Conservation (phyloP, 2,329 filamentous ascomycete genomes). For the Verticillium isaacii region DNA sequence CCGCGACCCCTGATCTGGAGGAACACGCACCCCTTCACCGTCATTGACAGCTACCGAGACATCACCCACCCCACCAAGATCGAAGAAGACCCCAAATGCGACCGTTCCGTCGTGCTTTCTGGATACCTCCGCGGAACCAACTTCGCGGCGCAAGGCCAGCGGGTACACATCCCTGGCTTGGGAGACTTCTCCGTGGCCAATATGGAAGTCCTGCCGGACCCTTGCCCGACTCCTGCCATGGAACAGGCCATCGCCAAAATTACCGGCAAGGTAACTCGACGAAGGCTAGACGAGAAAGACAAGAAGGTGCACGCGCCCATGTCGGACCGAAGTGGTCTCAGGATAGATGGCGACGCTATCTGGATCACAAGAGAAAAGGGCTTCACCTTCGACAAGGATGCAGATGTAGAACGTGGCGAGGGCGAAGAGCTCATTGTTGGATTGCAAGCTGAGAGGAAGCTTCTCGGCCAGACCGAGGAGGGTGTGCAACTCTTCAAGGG, state of each 20-base stretch:
- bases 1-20: conserved; percentile 93
- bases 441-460: conserved; percentile 73
- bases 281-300: conserved; percentile 89
- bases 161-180: conserved; percentile 87
- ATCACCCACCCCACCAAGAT: conserved; percentile 90
- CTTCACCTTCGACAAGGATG: conserved; percentile 68
- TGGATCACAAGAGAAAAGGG: conserved; percentile 73
- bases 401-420: conserved; percentile 72
- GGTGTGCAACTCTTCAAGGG: conserved; percentile 83
- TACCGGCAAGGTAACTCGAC: conserved; percentile 74
- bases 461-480: conserved; percentile 77
- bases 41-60: conserved; percentile 92
- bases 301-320: conserved; percentile 95
- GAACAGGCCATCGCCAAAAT: conserved; percentile 82
- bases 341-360: conserved; percentile 95
- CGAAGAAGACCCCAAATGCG: conserved; percentile 83
- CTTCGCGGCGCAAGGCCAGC: conserved; percentile 77
- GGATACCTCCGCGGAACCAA: conserved; percentile 95
- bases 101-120: conserved; percentile 85
- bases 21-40: conserved; percentile 89
- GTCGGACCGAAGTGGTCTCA: conserved; percentile 93
- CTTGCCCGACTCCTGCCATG: conserved; percentile 89
- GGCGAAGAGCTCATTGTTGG: conserved; percentile 93
- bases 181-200: conserved; percentile 80
- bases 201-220: conserved; percentile 87